Evolutionary conservation across 2,329 filamentous ascomycete species (phyloP).

Genomic region (Ambrosiella cleistominuta): DNA sequence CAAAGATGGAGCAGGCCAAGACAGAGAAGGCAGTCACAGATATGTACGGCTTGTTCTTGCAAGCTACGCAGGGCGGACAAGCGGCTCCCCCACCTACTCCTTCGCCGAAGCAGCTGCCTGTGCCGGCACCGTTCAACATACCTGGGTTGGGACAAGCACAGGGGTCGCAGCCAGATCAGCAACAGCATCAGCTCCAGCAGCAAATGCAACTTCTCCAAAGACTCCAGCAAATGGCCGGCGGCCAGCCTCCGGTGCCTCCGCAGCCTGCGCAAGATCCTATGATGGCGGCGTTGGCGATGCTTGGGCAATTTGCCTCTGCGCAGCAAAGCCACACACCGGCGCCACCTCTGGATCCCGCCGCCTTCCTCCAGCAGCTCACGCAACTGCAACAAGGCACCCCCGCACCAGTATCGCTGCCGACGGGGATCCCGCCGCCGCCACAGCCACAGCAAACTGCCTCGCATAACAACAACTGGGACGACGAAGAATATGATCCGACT

Average conservation of each 20-base stretch:
- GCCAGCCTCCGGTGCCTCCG: not conserved
- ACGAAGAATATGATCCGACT: constrained; percentile 14
- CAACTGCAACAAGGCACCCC: constrained; percentile 13
- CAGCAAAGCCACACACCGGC: not conserved
- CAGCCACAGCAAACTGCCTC: not conserved
- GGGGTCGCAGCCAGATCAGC: not conserved
- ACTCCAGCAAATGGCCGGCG: constrained; percentile 17
- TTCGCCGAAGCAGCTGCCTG: not conserved
- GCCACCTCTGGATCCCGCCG: constrained; percentile 1
- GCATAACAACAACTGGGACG: not conserved
- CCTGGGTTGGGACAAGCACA: not conserved
- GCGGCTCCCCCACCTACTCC: constrained; percentile 7
- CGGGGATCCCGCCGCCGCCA: not conserved
- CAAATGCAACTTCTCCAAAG: constrained; percentile 14
- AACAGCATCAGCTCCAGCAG: constrained; percentile 12
- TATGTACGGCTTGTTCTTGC: constrained; percentile 10
- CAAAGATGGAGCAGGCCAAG: constrained; percentile 18
- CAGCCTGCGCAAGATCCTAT: constrained; percentile 4
- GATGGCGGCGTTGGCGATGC: constrained; percentile 10
- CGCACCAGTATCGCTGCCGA: too few relatives aligned
- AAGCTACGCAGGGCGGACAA: constrained; percentile 13
- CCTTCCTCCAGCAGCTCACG: constrained; percentile 11
- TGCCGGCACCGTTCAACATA: not conserved
- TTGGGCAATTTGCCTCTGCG: constrained; percentile 4
- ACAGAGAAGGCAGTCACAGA: constrained; percentile 19